phyloP scores from a whole-genome alignment of 2,329 filamentous ascomycete species.

The Neofusicoccum kwambonambiense region DNA sequence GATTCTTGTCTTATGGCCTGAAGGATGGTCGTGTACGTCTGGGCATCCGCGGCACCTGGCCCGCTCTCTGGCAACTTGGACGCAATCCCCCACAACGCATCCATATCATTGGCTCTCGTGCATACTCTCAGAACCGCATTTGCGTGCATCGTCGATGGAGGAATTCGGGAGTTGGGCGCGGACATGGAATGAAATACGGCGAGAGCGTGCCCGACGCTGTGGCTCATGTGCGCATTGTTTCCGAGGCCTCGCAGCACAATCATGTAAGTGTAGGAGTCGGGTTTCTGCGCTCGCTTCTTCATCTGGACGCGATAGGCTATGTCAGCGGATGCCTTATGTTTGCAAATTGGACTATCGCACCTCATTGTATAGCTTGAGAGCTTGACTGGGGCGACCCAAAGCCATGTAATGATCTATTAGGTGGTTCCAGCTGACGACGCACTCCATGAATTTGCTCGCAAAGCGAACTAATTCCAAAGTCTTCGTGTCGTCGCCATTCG shows the following conservation, averaged over 20 bases:
- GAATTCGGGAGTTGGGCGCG: constrained; percentile 60
- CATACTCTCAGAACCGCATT: constrained; percentile 89
- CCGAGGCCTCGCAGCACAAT: constrained; percentile 76
- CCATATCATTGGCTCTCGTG: constrained; percentile 69
- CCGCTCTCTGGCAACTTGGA: constrained; percentile 67
- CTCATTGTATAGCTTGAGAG: constrained; percentile 86
- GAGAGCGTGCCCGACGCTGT: constrained; percentile 65
- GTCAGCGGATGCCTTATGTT: constrained; percentile 13
- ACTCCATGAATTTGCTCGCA: constrained; percentile 62
- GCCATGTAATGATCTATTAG: constrained; percentile 71
- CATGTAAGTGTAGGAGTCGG: constrained; percentile 81
- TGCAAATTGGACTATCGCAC: constrained; percentile 43
- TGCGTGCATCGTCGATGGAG: constrained; percentile 76
- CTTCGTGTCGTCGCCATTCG: constrained; percentile 60
- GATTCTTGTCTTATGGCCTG: constrained; percentile 64
- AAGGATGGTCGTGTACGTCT: constrained; percentile 81
- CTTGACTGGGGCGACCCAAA: constrained; percentile 59
- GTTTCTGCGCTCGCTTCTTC: constrained; percentile 85
- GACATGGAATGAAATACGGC: constrained; percentile 76
- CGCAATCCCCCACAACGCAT: constrained; percentile 75
- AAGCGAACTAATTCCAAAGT: constrained; percentile 67
- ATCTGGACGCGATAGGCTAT: constrained; percentile 57
- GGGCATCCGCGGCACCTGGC: constrained; percentile 61
- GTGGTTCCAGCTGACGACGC: constrained; percentile 83
- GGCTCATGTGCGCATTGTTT: constrained; percentile 55